phyloP scores from a whole-genome alignment of 257 asterid genomes.

The Ballota nigra region DNA sequence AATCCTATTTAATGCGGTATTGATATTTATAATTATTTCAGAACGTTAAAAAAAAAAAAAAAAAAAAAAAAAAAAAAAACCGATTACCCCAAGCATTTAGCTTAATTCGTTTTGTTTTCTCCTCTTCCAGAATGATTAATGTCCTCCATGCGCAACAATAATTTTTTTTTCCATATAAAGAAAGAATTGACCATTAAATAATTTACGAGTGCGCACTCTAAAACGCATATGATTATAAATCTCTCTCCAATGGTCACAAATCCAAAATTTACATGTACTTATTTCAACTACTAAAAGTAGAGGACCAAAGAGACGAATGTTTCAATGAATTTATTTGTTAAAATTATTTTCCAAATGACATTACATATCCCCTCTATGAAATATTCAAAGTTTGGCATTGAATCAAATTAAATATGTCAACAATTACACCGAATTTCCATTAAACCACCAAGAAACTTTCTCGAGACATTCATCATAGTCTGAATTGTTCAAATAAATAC shows the following conservation, averaged over 20 bases:
- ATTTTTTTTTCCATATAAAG: too few species aligned
- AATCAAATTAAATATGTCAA: background rate
- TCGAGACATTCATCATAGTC: background rate
- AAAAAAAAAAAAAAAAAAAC: too few species aligned
- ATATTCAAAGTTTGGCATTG: conserved; percentile 17
- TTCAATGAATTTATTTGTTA: background rate
- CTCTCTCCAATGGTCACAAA: background rate
- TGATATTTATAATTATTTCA: too few species aligned
- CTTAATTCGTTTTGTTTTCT: too few species aligned
- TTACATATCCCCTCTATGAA: background rate
- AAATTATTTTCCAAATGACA: background rate
- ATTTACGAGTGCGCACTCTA: too few species aligned
- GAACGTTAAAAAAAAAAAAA: too few species aligned
- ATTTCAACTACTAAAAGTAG: background rate
- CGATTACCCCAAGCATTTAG: too few species aligned
- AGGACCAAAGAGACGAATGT: background rate
- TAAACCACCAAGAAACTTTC: background rate
- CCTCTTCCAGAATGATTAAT: too few species aligned
- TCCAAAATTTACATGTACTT: background rate
- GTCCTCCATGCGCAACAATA: too few species aligned
- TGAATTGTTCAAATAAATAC: conserved; percentile 16
- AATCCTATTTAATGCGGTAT: too few species aligned
- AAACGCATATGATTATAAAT: too few species aligned
- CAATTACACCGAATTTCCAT: background rate
- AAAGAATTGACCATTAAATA: too few species aligned